Evolutionary conservation across 2,329 filamentous ascomycete species (phyloP), one percentile per base, ranked within the genome.

Genomic region (Tolypocladium amazonense): DNA sequence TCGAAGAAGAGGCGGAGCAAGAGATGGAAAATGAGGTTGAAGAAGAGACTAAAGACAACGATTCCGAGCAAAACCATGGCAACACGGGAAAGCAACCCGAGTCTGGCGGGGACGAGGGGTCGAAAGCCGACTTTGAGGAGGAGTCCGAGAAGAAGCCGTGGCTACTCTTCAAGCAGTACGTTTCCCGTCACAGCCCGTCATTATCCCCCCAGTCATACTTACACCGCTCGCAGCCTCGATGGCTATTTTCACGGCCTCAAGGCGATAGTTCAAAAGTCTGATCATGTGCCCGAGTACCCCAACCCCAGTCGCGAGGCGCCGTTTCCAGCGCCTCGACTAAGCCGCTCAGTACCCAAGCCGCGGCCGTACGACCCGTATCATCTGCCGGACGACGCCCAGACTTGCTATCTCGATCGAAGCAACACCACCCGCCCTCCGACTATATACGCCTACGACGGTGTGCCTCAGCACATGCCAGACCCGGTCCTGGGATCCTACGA

Each of bases 211-310:
- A 20, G 14, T 7, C 30, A 14, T 27, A 54, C 50, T 54, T 47
- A 37, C 30, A 15, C 15, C 0, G 47, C 0, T 39, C 38, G 8
- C 63, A 95, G 93, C 66, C 85, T 96, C 59, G 85, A 88, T 65
- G 83, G 88, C 53, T 96, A 93, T 71, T 91, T 90, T 72, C 86
- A 88, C 47, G 92, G 92, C 6, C 79, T 96, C 59, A 84, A 87
- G 65, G 84, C 84, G 0, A 72, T 96, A 60, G 85, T 92, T 2
- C 76, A 81, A 33, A 78, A 83, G 56, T 74, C 78, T 11, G 76
- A 86, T 9, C 88, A 92, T 63, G 75, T 81, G 18, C 83, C 90
- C 0, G 91, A 96, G 70, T 96, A 91, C 66, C 91, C 92, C 18
- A 76, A 75, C 47, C 65, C 62, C 27, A 67, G 69, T 12, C 70